These are phyloP conservation scores for Alternaria alternata DNA, from an alignment of 2,329 filamentous ascomycete genomes.

Conservation along the genomic window DNA sequence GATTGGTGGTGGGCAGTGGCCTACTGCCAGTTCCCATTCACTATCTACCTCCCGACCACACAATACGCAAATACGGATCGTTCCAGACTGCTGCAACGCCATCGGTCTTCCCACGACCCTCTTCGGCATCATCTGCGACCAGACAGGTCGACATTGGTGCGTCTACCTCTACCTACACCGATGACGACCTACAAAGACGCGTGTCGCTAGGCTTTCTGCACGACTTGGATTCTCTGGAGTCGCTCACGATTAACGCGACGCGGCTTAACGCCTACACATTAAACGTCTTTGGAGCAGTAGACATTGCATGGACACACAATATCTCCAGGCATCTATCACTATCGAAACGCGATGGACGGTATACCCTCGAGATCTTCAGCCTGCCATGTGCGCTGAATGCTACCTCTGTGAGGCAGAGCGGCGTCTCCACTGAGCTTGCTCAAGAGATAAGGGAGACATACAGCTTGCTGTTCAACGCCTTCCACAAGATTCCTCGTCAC, in stretches of 20 bases:
- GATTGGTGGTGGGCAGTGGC: not conserved
- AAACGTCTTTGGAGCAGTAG: conserved; percentile 23
- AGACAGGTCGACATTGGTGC: rapidly evolving
- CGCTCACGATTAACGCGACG: not conserved
- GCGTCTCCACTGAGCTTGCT: conserved; percentile 13
- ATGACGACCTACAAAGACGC: not conserved
- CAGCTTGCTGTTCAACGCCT: conserved; percentile 31
- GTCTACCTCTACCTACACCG: not conserved
- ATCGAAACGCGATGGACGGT: conserved; percentile 16
- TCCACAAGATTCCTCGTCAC: not conserved
- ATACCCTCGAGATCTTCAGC: conserved; percentile 26
- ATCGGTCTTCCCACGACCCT: not conserved
- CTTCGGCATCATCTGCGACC: not conserved
- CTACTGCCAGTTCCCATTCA: not conserved
- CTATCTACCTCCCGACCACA: not conserved
- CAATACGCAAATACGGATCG: not conserved
- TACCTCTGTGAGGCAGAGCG: not conserved
- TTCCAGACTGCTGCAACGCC: not conserved
- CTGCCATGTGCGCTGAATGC: conserved; percentile 29
- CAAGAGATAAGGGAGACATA: conserved; percentile 34
- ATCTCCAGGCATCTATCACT: conserved; percentile 28
- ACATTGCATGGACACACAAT: conserved; percentile 21
- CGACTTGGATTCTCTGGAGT: not conserved
- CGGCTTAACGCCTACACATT: conserved; percentile 30
- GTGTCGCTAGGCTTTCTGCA: not conserved